phyloP scores from a whole-genome alignment of 768 basidiomycete species.

The Amanita phalloides region DNA sequence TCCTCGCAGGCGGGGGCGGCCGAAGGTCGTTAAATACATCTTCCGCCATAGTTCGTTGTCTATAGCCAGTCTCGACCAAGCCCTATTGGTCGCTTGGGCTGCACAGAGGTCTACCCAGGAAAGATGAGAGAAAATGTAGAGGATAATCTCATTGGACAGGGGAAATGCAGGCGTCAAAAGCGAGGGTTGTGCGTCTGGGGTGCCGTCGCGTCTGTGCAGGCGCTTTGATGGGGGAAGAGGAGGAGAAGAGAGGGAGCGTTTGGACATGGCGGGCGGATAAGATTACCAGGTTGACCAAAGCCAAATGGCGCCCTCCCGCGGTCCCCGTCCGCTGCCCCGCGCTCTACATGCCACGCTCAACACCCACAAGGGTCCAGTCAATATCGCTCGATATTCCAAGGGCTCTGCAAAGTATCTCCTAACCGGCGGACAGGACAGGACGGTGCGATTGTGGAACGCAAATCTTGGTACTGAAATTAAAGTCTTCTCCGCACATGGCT shows the following conservation, averaged over 20 bases:
- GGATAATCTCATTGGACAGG: constrained; percentile 67
- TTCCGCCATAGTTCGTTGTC: constrained; percentile 70
- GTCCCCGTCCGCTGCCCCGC: constrained; percentile 34
- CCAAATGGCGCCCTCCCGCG: constrained; percentile 44
- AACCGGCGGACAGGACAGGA: constrained; percentile 89
- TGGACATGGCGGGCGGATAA: constrained; percentile 26
- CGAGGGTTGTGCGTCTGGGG: constrained; percentile 6
- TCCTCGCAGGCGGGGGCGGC: constrained; percentile 58
- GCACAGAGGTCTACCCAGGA: constrained; percentile 58
- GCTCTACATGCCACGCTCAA: constrained; percentile 51
- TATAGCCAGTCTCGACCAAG: constrained; percentile 55
- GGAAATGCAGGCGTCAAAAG: constrained; percentile 37
- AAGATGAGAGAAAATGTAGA: constrained; percentile 65
- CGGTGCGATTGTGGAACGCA: constrained; percentile 88
- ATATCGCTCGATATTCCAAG: constrained; percentile 87
- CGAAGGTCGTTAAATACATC: constrained; percentile 55
- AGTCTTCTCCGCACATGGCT: constrained; percentile 83
- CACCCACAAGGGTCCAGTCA: constrained; percentile 75
- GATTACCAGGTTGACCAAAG: background rate
- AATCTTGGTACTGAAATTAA: constrained; percentile 83
- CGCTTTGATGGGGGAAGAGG: constrained; percentile 52
- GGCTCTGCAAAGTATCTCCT: constrained; percentile 82
- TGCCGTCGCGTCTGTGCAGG: constrained; percentile 19
- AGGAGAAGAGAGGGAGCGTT: constrained; percentile 37
- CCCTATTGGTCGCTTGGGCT: constrained; percentile 48